phyloP scores from a whole-genome alignment of 495 filamentous ascomycete species.

The Talaromyces trachyspermus region DNA sequence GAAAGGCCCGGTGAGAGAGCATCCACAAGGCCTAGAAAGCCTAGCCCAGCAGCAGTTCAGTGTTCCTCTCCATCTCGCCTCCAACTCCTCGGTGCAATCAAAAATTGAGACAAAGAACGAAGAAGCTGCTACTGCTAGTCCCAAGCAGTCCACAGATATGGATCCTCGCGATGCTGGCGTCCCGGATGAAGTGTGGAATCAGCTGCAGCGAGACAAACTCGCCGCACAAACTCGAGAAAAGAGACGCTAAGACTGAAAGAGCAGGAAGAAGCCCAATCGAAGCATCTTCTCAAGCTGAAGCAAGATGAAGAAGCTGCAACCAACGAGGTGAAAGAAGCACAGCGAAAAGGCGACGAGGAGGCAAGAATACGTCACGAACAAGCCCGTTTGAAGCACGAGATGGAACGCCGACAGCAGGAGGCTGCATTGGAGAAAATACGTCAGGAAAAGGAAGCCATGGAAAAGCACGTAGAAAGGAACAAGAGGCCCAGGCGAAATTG shows the following conservation, averaged over 20 bases:
- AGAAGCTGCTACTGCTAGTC: not conserved
- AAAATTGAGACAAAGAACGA: not conserved
- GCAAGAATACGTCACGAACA: slow-evolving; percentile 23
- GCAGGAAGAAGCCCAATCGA: slow-evolving; percentile 8
- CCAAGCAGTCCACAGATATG: slow-evolving; percentile 1
- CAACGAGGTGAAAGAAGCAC: slow-evolving; percentile 7
- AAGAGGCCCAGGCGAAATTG: slow-evolving; percentile 35
- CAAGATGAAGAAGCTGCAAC: slow-evolving; percentile 12
- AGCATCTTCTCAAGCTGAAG: slow-evolving; percentile 33
- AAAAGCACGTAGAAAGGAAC: slow-evolving; percentile 29
- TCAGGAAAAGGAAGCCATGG: slow-evolving; percentile 17
- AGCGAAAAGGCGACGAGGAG: slow-evolving; percentile 17
- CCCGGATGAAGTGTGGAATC: slow-evolving; percentile 48
- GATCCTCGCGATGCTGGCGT: slow-evolving; percentile 46
- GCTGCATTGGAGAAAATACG: slow-evolving; percentile 21
- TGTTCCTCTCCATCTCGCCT: too few species aligned
- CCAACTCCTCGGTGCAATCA: not conserved
- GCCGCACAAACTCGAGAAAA: slow-evolving; percentile 17
- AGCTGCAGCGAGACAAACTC: slow-evolving; percentile 41
- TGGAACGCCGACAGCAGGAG: slow-evolving; percentile 22
- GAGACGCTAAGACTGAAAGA: slow-evolving; percentile 4
- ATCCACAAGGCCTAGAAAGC: too few species aligned
- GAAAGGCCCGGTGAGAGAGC: too few species aligned
- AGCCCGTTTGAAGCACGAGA: slow-evolving; percentile 24
- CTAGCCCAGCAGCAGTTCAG: too few species aligned